Evolutionary conservation across 1,139 yeast genomes (phyloP), one percentile per base, ranked within the genome.

Genomic region (Saccharomyces hybrid): DNA sequence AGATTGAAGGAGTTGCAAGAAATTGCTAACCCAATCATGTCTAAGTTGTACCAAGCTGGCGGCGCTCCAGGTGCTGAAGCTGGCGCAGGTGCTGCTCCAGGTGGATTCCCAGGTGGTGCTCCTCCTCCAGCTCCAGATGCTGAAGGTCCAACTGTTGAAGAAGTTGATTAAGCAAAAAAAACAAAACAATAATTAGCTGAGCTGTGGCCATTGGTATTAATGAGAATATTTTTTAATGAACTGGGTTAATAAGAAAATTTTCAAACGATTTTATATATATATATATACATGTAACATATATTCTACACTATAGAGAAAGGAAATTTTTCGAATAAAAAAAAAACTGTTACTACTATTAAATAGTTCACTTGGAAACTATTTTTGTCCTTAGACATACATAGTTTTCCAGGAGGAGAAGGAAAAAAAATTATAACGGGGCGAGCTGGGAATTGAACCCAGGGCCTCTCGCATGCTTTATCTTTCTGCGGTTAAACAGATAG

Each of bases 81-180:
- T 53, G 77, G 76, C 34, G 77, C 78, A 57, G 77, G 58, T 78
- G 74, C 21, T 48, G 52, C 48, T 54, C 54, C 57, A 12, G 60
- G 58, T 9, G 57, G 55, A 12, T 56, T 55, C 57, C 62, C 63
- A 16, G 59, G 60, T 24, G 56, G 57, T 14, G 53, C 59, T 11
- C 38, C 49, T 16, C 79, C 49, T 7, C 79, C 79, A 60, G 76
- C 76, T 49, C 75, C 74, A 58, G 59, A 53, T 6, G 74, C 71
- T 50, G 64, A 71, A 57, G 88, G 87, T 52, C 87, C 87, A 68
- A 82, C 87, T 53, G 88, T 83, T 56, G 88, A 83, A 72, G 88
- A 83, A 73, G 87, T 83, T 64, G 88, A 83, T 68, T 83, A 74
- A 70, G 64, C 69, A 56, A 19, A 47, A 14, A 44, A 16, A 16